phyloP scores from a whole-genome alignment of 495 filamentous ascomycete genomes.

The Penicillium fimorum region DNA sequence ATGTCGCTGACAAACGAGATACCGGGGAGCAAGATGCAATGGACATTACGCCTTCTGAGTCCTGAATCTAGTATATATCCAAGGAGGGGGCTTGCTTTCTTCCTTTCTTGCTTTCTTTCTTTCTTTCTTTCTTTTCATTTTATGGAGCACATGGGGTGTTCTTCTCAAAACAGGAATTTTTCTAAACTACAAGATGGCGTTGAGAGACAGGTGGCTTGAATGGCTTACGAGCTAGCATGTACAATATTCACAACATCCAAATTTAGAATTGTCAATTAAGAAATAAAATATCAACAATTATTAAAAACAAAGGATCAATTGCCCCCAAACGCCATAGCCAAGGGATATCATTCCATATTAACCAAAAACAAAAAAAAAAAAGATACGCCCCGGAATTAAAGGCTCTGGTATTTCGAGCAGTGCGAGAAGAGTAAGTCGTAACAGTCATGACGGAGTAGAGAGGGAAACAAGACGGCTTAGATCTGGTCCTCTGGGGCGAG shows the following conservation, averaged over 20 bases:
- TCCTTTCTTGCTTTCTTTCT: slow-evolving; percentile 1
- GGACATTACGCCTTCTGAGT: slow-evolving; percentile 17
- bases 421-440: slow-evolving; percentile 20
- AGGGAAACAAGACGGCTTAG: slow-evolving; percentile 15
- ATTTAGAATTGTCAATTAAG: slow-evolving; percentile 2
- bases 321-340: slow-evolving; percentile 20
- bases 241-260: slow-evolving; percentile 8
- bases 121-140: not conserved
- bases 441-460: slow-evolving; percentile 16
- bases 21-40: slow-evolving; percentile 18
- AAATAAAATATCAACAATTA: slow-evolving; percentile 5
- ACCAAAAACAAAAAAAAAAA: slow-evolving; percentile 14
- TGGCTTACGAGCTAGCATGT: slow-evolving; percentile 10
- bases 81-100: not conserved
- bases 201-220: not conserved
- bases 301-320: slow-evolving; percentile 7
- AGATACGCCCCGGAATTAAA: slow-evolving; percentile 2
- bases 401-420: slow-evolving; percentile 5
- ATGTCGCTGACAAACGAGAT: slow-evolving; percentile 18
- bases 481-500: slow-evolving; percentile 54
- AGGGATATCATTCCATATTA: slow-evolving; percentile 18
- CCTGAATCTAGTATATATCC: not conserved
- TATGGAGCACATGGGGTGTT: not conserved
- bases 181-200: slow-evolving; percentile 4
- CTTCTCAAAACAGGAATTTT: not conserved